These are phyloP conservation scores for Scenedesmus sp. DNA, from an alignment of 163 green algal species.

Conservation along the genomic window DNA sequence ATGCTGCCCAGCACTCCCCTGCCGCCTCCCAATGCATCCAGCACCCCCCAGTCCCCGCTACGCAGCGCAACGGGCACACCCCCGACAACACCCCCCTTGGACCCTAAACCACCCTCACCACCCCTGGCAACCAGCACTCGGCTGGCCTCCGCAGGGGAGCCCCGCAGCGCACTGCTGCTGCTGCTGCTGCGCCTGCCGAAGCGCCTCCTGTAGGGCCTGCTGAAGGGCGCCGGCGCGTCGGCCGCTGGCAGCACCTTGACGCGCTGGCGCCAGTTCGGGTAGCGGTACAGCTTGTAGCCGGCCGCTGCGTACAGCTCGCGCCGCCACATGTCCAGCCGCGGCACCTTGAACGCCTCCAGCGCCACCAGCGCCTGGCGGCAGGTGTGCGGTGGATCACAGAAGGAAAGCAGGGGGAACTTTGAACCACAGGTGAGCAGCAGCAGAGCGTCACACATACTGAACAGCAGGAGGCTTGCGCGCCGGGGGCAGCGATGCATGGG, in stretches of 20 bases:
- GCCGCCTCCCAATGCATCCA: slow-evolving; percentile 33
- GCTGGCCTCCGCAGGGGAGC: background rate
- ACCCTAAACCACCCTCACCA: background rate
- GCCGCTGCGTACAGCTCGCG: slow-evolving; percentile 52
- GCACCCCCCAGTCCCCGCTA: slow-evolving; percentile 42
- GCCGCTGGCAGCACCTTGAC: background rate
- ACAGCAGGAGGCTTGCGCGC: background rate
- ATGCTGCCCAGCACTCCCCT: slow-evolving; percentile 33
- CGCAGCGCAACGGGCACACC: slow-evolving; percentile 13
- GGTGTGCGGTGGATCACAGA: no score
- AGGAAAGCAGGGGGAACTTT: background rate
- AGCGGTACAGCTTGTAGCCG: slow-evolving; percentile 43
- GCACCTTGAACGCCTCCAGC: slow-evolving; percentile 42
- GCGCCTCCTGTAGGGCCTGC: slow-evolving; percentile 25
- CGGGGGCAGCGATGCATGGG: no score
- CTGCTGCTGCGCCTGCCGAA: slow-evolving; percentile 25
- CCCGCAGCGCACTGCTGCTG: slow-evolving; percentile 9
- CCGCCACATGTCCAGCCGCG: slow-evolving; percentile 52
- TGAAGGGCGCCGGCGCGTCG: background rate
- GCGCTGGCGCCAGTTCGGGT: slow-evolving; percentile 38
- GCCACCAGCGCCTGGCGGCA: slow-evolving; percentile 50
- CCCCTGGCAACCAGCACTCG: background rate
- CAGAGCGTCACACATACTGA: no score
- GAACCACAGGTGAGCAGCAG: background rate
- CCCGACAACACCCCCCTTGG: background rate